Evolutionary conservation across 75 land plant species (phyloP), one percentile per base, ranked within the genome.

Genomic region (Chamaecyparis obtusa): DNA sequence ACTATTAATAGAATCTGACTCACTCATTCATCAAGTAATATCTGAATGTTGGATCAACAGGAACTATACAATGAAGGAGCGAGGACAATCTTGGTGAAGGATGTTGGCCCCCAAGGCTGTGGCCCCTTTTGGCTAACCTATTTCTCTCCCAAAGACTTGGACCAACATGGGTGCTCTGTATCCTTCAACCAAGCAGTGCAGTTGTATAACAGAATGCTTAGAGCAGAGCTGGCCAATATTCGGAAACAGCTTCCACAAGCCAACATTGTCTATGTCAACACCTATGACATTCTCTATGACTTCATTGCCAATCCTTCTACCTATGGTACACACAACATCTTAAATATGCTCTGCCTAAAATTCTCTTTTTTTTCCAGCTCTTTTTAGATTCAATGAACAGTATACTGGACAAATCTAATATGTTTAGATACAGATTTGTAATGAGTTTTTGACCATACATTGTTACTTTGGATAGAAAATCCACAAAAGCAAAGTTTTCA

Each of bases 41-140:
- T 77, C 19, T 5, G 9, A 37, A 35, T 1, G 2, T 14, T 51
- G 41, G 9, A 41, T 85, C 17, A 27, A 35, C 86, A 95, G 96
- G 93, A 86, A 36, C 39, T 94, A 35, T 91, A 94, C 57, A 91
- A 44, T 1, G 43, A 89, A 41, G 96, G 96, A 44, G 97, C 94
- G 0, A 67, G 92, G 5, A 90, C 92, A 15, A 91, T 96, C 77
- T 43, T 93, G 60, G 91, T 96, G n/a, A 86, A 88, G 2, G 92
- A 92, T 64, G 87, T 96, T 30, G 96, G 95, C 14, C 97, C 97
- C 11, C 86, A 93, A 17, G 97, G 97, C 0, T 96, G 97, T 83
- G 92, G 89, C 37, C 95, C 97, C 0, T 83, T 89, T 0, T 90
- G 91, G 74, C 86, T 94, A 74, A 91, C 89, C 7, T 33, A 86